phyloP scores from a whole-genome alignment of 371 early-diverging fungal genomes.

The Blyttiomyces sp. region DNA sequence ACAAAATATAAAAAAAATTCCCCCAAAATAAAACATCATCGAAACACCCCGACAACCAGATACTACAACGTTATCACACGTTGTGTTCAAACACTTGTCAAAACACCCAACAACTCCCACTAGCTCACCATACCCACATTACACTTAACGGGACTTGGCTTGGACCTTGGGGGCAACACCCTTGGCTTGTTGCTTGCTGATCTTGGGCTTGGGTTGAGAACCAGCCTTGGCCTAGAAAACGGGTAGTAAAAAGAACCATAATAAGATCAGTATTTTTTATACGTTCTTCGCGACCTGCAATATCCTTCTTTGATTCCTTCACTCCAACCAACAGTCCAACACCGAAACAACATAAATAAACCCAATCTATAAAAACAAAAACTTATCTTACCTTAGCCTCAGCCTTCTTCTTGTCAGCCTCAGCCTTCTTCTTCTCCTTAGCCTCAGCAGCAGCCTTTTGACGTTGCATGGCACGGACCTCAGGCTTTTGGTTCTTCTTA shows the following conservation, averaged over 20 bases:
- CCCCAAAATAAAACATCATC: too few relatives aligned
- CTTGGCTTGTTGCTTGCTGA: conserved; percentile 85
- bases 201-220: conserved; percentile 55
- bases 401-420: conserved; percentile 79
- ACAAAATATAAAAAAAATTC: too few relatives aligned
- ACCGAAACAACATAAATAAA: background rate
- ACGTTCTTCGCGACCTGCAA: too few relatives aligned
- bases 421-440: conserved; percentile 77
- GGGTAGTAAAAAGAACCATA: too few relatives aligned
- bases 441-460: conserved; percentile 78
- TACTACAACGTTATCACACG: too few relatives aligned
- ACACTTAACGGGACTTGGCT: conserved; percentile 83
- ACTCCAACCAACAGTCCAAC: too few relatives aligned
- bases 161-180: conserved; percentile 81
- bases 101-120: background rate
- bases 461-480: conserved; percentile 89
- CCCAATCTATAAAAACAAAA: background rate
- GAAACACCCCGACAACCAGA: too few relatives aligned
- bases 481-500: conserved; percentile 93
- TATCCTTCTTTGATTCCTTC: too few relatives aligned
- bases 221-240: conserved; percentile 7
- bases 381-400: conserved; percentile 48
- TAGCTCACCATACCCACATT: background rate
- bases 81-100: background rate
- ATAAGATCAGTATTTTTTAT: too few relatives aligned